These are phyloP conservation scores for Pleurotus ostreatus DNA, from an alignment of 768 basidiomycete species.

Conservation along the genomic window DNA sequence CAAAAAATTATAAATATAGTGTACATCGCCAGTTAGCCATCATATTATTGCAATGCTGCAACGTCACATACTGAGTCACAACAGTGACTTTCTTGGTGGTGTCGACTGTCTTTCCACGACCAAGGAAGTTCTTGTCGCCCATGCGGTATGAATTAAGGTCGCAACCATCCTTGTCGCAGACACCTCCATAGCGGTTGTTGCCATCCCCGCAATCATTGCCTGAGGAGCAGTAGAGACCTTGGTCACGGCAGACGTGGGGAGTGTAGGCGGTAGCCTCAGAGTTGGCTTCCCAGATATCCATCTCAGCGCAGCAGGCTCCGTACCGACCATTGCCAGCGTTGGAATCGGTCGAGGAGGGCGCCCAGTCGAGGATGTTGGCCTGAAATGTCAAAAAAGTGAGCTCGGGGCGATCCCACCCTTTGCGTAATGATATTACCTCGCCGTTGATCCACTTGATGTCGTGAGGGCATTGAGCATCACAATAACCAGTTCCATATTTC, in stretches of 20 bases:
- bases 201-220: constrained; percentile 24
- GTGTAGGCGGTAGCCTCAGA: constrained; percentile 34
- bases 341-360: constrained; percentile 16
- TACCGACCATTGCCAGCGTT: constrained; percentile 33
- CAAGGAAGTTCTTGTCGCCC: constrained; percentile 35
- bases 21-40: constrained; percentile 15
- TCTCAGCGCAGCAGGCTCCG: constrained; percentile 41
- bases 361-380: constrained; percentile 6
- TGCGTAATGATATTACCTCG: too few species aligned
- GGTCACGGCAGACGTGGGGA: constrained; percentile 31
- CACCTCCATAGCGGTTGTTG: constrained; percentile 25
- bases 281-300: constrained; percentile 48
- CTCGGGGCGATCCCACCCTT: too few species aligned
- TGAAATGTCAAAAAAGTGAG: too few species aligned
- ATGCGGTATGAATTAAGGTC: constrained; percentile 47
- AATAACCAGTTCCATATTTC: too few species aligned
- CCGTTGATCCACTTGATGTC: too few species aligned
- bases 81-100: constrained; percentile 33
- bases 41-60: too few species aligned
- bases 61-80: constrained; percentile 17
- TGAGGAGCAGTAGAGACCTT: constrained; percentile 29
- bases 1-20: constrained; percentile 1
- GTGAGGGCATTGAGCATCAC: too few species aligned
- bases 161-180: constrained; percentile 43
- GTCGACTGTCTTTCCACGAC: constrained; percentile 34